Evolutionary conservation across 225 moss, liverwort and hornwort genomes (phyloP).

Genomic region (Rhytidiadelphus loreus): DNA sequence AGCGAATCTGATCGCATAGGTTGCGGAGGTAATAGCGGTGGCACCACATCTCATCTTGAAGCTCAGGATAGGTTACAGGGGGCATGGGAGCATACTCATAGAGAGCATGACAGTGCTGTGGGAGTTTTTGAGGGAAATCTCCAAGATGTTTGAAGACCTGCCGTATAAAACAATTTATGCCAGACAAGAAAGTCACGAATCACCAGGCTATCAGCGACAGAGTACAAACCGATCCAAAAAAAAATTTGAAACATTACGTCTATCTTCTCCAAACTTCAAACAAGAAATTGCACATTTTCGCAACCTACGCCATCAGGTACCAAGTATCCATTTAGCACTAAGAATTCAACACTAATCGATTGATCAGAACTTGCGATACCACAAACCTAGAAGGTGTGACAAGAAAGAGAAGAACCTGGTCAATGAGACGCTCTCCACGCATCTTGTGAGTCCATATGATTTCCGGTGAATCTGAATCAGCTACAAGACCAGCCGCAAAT

Average conservation of each 20-base stretch:
- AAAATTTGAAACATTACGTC: background rate
- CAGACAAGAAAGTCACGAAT: background rate
- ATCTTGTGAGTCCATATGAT: slow-evolving; percentile 95
- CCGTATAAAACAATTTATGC: background rate
- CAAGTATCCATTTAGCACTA: background rate
- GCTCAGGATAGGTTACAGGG: slow-evolving; percentile 89
- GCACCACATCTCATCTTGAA: slow-evolving; percentile 98
- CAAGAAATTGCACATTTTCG: background rate
- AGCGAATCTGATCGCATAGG: slow-evolving; percentile 81
- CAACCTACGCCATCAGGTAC: background rate
- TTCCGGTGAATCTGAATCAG: slow-evolving; percentile 89
- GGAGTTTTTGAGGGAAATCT: slow-evolving; percentile 85
- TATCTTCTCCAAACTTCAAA: background rate
- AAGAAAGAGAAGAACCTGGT: slow-evolving; percentile 50
- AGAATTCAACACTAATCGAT: background rate
- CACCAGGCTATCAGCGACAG: background rate
- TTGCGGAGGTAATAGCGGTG: slow-evolving; percentile 95
- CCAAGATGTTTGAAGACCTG: slow-evolving; percentile 91
- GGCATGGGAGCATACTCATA: slow-evolving; percentile 98
- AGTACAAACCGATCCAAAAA: background rate
- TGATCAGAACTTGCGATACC: background rate
- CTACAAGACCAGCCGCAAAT: slow-evolving; percentile 76
- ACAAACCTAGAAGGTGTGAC: background rate
- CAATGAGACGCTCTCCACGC: slow-evolving; percentile 86
- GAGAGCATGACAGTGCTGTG: slow-evolving; percentile 82